phyloP scores from a whole-genome alignment of 1,284 basidiomycete genomes.

The Sporisorium iseilematis-ciliati region DNA sequence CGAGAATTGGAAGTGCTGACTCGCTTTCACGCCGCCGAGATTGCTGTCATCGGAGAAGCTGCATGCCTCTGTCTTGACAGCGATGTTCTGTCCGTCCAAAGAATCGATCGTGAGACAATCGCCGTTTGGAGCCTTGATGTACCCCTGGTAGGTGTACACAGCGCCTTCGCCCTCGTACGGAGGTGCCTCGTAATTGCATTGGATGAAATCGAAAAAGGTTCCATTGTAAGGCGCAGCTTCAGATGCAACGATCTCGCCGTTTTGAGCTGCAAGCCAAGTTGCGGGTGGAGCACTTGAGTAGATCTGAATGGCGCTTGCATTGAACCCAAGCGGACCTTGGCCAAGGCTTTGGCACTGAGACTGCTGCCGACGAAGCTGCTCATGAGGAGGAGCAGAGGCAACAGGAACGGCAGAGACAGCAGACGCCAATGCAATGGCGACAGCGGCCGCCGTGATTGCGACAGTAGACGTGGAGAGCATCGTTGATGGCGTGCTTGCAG shows the following conservation, averaged over 20 bases:
- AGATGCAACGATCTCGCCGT: constrained; percentile 4
- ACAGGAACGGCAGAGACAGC: too few relatives aligned
- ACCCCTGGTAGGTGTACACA: constrained; percentile 12
- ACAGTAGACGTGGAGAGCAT: too few relatives aligned
- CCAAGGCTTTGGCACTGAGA: constrained; percentile 16
- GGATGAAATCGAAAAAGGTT: constrained; percentile 19
- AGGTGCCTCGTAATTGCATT: constrained; percentile 3
- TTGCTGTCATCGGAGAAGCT: neutral
- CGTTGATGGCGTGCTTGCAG: too few relatives aligned
- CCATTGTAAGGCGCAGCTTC: neutral
- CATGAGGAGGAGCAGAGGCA: too few relatives aligned
- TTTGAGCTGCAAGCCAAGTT: constrained; percentile 2
- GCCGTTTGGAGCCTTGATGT: constrained; percentile 11
- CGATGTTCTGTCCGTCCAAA: neutral
- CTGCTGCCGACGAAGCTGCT: neutral
- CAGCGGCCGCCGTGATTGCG: too few relatives aligned
- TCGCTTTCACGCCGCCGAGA: constrained; percentile 9
- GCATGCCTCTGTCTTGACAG: constrained; percentile 9
- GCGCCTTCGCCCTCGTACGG: constrained; percentile 6
- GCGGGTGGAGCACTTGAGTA: constrained; percentile 9
- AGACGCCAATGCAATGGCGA: too few relatives aligned
- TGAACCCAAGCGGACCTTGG: constrained; percentile 15
- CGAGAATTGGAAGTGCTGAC: constrained; percentile 20
- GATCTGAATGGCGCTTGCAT: constrained; percentile 9
- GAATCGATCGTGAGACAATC: constrained; percentile 15